Evolutionary conservation across 768 basidiomycete genomes (phyloP), one percentile per base, ranked within the genome.

Genomic region (Kwoniella mangroviensis): DNA sequence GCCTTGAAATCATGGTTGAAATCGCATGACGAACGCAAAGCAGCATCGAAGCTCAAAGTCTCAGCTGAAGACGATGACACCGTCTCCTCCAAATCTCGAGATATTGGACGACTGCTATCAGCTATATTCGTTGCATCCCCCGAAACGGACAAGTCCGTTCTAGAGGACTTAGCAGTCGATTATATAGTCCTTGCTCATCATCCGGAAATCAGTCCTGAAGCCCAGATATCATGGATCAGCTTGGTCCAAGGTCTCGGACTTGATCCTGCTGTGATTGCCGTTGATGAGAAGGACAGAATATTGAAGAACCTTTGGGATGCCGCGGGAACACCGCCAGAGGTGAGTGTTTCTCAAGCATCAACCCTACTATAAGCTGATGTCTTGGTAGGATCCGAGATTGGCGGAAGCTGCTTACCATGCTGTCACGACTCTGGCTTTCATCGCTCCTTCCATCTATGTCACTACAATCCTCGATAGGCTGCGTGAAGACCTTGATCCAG

Each of bases 141-240:
- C 4, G 59, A 45, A 3, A 57, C 56, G 1, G 69, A 73, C 28
- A 71, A 75, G 42, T 28, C 51, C 6, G 57, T 71, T 22, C 80
- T 78, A 0, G 86, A 87, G 11, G 85, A 85, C 15, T 75, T 86
- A 2, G 86, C 87, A 7, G 63, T 73, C 1, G 84, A 90, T 26
- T 83, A 88, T 60, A 72, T 93, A 15, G 85, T 93, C 19, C 77
- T 95, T 43, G 88, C 88, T 0, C 92, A 96, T 79, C 93, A 95
- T 83, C 86, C 87, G 7, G 83, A 79, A 12, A 68, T 85, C 24
- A 76, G 67, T 10, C 72, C 74, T n/a, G 81, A 84, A 17, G 86
- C 87, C 10, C 86, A 88, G 19, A 89, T 88, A 22, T 86, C 86
- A 1, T 97, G 94, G 94, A 91, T 95, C 68, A 91, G 93, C 65